These are phyloP conservation scores for Pyricularia grisea DNA, from an alignment of 2,329 filamentous ascomycete species.

Conservation along the genomic window DNA sequence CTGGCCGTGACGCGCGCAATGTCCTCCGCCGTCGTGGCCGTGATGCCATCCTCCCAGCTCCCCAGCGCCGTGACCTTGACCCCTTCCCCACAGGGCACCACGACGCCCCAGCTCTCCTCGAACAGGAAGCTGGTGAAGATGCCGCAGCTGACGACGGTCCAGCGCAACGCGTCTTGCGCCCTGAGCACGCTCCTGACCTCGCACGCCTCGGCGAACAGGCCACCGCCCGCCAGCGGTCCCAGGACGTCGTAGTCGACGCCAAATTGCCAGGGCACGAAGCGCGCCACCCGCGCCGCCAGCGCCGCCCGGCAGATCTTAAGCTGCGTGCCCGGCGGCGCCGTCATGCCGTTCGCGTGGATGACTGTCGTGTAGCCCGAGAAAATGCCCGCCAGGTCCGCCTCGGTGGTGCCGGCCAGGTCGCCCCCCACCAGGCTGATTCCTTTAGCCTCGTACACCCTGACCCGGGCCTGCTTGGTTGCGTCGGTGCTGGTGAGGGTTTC, in stretches of 20 bases:
- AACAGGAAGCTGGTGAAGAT: constrained; percentile 66
- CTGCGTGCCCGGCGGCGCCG: constrained; percentile 43
- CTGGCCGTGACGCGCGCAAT: constrained; percentile 54
- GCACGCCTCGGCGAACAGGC: constrained; percentile 60
- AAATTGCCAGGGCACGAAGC: constrained; percentile 54
- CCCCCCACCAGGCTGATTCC: constrained; percentile 22
- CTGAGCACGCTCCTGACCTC: constrained; percentile 44
- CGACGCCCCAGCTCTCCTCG: constrained; percentile 50
- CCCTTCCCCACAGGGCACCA: constrained; percentile 29
- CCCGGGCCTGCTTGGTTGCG: constrained; percentile 19
- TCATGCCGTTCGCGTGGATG: constrained; percentile 54
- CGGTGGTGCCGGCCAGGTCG: constrained; percentile 30
- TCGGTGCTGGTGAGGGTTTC: constrained; percentile 27
- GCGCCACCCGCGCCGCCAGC: constrained; percentile 34
- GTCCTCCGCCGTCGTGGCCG: constrained; percentile 52
- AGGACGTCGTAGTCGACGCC: constrained; percentile 63
- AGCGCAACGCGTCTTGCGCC: constrained; percentile 35
- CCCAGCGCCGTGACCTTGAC: constrained; percentile 44
- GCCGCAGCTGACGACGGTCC: constrained; percentile 59
- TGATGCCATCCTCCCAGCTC: constrained; percentile 52
- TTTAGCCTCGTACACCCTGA: constrained; percentile 17
- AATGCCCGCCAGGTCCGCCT: constrained; percentile 26
- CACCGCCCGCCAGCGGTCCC: constrained; percentile 47
- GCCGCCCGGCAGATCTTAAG: constrained; percentile 32
- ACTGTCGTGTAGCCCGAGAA: constrained; percentile 42